phyloP scores from a whole-genome alignment of 805 yeast genomes.

The Lachancea sp. region DNA sequence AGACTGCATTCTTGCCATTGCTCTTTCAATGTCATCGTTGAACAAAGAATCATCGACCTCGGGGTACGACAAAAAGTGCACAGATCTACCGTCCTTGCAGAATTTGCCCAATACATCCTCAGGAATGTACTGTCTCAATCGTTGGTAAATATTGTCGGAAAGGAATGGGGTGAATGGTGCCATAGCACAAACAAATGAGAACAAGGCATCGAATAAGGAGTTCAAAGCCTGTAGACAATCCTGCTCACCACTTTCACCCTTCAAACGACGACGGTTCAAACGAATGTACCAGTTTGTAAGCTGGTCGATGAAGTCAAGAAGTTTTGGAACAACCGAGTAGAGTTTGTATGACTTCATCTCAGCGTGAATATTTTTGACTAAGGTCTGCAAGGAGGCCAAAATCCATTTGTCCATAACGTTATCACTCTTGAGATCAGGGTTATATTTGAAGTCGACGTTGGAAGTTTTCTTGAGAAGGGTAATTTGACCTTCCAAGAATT shows the following conservation, averaged over 20 bases:
- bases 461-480: slow-evolving; percentile 74
- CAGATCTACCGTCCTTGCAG: slow-evolving; percentile 65
- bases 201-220: slow-evolving; percentile 83
- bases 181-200: slow-evolving; percentile 89
- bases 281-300: slow-evolving; percentile 98
- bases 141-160: slow-evolving; percentile 82
- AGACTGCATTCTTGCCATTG: slow-evolving; percentile 93
- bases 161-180: slow-evolving; percentile 98
- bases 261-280: slow-evolving; percentile 94
- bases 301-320: slow-evolving; percentile 82
- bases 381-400: slow-evolving; percentile 90
- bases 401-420: slow-evolving; percentile 98
- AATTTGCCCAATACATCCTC: slow-evolving; percentile 47
- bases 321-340: slow-evolving; percentile 92
- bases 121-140: slow-evolving; percentile 57
- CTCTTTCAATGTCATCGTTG: slow-evolving; percentile 76
- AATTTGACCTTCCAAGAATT: slow-evolving; percentile 92
- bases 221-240: slow-evolving; percentile 86
- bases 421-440: slow-evolving; percentile 54
- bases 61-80: slow-evolving; percentile 93
- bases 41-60: slow-evolving; percentile 69
- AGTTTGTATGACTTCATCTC: slow-evolving; percentile 90
- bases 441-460: slow-evolving; percentile 63
- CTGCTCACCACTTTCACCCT: slow-evolving; percentile 83
- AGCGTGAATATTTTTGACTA: slow-evolving; percentile 74